phyloP scores from a whole-genome alignment of 176 grass and related monocot genomes.

The Carex littledalei region DNA sequence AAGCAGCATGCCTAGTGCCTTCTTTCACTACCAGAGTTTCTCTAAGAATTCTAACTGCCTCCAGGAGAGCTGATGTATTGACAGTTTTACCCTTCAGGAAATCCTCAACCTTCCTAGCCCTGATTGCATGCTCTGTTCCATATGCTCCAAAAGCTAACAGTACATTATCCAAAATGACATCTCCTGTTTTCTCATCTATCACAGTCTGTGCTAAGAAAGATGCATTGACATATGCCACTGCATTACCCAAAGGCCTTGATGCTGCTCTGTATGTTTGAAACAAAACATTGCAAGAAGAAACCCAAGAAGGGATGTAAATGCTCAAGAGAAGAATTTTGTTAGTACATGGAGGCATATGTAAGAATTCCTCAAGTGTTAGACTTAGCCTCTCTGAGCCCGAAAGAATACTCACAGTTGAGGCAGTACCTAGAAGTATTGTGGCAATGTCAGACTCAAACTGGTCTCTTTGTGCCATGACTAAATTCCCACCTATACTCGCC shows the following conservation, averaged over 20 bases:
- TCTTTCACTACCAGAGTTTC: constrained; percentile 40
- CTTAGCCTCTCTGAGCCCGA: constrained; percentile 33
- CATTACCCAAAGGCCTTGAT: constrained; percentile 78
- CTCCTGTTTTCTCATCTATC: constrained; percentile 29
- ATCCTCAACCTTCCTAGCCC: constrained; percentile 60
- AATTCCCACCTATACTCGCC: constrained; percentile 72
- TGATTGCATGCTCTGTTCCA: constrained; percentile 50
- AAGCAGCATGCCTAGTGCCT: constrained; percentile 53
- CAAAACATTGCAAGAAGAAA: constrained; percentile 29
- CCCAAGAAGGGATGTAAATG: constrained; percentile 53
- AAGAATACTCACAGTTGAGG: constrained; percentile 42
- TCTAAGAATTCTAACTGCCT: constrained; percentile 54
- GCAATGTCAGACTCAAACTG: constrained; percentile 59
- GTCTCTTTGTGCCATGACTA: constrained; percentile 69
- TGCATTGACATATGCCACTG: constrained; percentile 69
- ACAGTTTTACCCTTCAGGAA: constrained; percentile 59
- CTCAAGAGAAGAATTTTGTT: constrained; percentile 48
- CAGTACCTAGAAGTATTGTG: constrained; percentile 59
- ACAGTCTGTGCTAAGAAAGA: constrained; percentile 62
- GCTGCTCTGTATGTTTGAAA: constrained; percentile 77
- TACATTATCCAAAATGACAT: constrained; percentile 42
- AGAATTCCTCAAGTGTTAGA: constrained; percentile 65
- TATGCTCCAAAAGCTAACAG: constrained; percentile 66
- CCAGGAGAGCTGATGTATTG: constrained; percentile 39
- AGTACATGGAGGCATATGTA: constrained; percentile 60